A percentile compares a stretch with the other conserved stretches of the same genome.
phyloP scores from a whole-genome alignment of 345 rosid species.

The Corchorus olitorius region DNA sequence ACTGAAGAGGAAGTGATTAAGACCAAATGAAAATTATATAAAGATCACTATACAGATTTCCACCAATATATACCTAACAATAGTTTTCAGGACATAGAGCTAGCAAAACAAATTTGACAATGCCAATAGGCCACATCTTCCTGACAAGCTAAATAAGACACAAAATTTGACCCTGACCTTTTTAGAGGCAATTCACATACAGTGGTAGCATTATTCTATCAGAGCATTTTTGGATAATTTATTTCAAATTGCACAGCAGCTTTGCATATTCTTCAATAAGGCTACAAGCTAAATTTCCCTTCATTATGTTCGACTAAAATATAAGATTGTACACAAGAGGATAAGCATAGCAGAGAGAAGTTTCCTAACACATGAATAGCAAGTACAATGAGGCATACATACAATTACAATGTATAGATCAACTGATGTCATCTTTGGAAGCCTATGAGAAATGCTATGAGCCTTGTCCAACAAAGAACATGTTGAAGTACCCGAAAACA shows the following conservation, averaged over 20 bases:
- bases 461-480: conserved; percentile 2
- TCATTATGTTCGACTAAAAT: neutral
- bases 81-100: neutral
- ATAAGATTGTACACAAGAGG: neutral
- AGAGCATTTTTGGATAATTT: neutral
- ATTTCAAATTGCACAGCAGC: neutral
- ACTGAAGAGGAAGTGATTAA: neutral
- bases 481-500: neutral
- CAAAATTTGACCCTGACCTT: neutral
- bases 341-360: neutral
- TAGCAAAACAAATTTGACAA: conserved; percentile 1
- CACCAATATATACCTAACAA: neutral
- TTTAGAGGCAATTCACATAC: neutral
- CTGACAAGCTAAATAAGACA: neutral
- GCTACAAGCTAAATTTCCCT: neutral
- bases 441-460: neutral
- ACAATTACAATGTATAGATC: neutral
- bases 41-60: neutral
- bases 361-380: neutral
- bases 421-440: neutral
- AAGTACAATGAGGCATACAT: neutral
- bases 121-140: neutral
- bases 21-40: neutral
- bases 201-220: neutral
- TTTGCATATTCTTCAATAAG: neutral